Base-by-base conservation (phyloP, 805 yeast genomes). In the Suhomyces tanzawaensis region DNA sequence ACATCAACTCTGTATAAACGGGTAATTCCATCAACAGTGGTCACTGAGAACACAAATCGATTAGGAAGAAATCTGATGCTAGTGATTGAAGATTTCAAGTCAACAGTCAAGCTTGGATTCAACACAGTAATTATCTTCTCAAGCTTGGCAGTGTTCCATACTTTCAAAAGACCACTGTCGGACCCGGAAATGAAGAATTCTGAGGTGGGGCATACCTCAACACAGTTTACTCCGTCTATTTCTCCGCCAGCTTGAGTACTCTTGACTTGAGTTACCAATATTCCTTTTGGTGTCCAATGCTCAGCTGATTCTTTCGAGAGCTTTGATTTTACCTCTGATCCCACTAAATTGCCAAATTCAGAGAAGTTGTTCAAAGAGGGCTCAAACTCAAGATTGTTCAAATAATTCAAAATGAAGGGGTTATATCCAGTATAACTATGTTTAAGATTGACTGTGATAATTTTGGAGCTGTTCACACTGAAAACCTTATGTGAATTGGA, bases 151-250 rank as follows among this genome's bases (percentile, higher is more conserved):
- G 81, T 60, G 52, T 87, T 95, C 97, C 97, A 93, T 0, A 91
- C 59, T 46, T 79, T 82, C 27, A 93, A 51, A 1, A 64, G 53
- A 0, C 97, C 96, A 19, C 74, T 73, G 33, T 81, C 84, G 6
- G 93, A 86, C 2, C 89, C 95, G 2, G 93, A 81, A 2, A 88
- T 64, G 45, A 91, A 80, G 46, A 77, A 82, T 17, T 75, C 74
- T 12, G 78, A 72, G 19, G 82, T 80, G 0, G 83, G 80, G 4
- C 85, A 72, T 0, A 77, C 73, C 1, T 71, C 76, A 7, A 88
- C 53, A 19, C 81, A 62, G 16, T 71, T 78, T n/a, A 89, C 66
- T 1, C 60, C 57, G 29, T 63, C 70, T 7, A 55, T 51, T 1
- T 46, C 44, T 6, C 46, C 48, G 2, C 78, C 35, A 0, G 77